Percentiles rank a stretch among this genome's conserved stretches.
phyloP scores from a whole-genome alignment of 495 filamentous ascomycete species.

The Neurospora sp. region DNA sequence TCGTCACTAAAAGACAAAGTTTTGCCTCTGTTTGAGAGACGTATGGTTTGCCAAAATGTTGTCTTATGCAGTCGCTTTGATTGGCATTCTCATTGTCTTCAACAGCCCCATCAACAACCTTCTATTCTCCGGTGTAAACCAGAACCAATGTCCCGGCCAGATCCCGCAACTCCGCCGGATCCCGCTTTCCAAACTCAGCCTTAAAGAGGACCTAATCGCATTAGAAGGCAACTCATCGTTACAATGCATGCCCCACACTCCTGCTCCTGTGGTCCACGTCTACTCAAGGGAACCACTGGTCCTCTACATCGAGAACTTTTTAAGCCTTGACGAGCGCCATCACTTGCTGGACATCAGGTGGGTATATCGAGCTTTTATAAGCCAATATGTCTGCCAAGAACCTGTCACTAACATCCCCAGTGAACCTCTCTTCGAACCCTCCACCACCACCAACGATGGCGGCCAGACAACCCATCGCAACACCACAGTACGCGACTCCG shows the following conservation, averaged over 20 bases:
- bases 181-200: constrained; percentile 24
- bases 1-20: background rate
- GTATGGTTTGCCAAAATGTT: constrained; percentile 9
- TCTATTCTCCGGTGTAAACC: constrained; percentile 4
- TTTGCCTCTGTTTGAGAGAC: background rate
- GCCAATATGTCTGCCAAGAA: background rate
- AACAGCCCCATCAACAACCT: constrained; percentile 14
- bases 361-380: background rate
- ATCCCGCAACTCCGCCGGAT: constrained; percentile 20
- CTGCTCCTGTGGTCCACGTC: constrained; percentile 26
- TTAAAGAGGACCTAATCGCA: constrained; percentile 31
- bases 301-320: constrained; percentile 36
- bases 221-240: constrained; percentile 23
- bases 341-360: constrained; percentile 37
- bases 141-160: background rate
- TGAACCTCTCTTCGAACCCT: constrained; percentile 31
- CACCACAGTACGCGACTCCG: constrained; percentile 31
- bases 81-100: constrained; percentile 17
- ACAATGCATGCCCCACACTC: constrained; percentile 15
- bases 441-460: constrained; percentile 33
- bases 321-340: constrained; percentile 22
- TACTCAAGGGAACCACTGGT: constrained; percentile 34
- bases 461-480: constrained; percentile 22
- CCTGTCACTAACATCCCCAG: constrained; percentile 7
- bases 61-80: constrained; percentile 13